These are phyloP conservation scores for Leccinum fallax DNA, from an alignment of 1,284 basidiomycete species.

Conservation along the genomic window DNA sequence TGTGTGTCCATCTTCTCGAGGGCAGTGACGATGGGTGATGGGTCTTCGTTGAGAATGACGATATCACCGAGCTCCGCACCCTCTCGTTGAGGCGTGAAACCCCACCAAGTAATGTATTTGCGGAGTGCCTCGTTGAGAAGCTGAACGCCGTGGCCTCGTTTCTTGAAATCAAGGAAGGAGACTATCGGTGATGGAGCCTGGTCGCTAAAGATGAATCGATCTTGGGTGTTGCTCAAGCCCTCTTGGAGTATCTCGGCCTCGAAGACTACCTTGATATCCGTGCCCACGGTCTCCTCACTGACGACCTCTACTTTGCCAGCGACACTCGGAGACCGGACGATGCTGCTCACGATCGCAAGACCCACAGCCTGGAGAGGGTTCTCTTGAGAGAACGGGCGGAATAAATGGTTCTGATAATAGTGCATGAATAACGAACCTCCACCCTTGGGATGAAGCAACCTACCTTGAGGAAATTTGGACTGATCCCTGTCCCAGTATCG, in stretches of 20 bases:
- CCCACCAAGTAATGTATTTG: conserved; percentile 78
- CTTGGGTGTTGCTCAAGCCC: conserved; percentile 41
- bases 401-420: conserved; percentile 78
- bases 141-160: conserved; percentile 65
- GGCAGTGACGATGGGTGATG: conserved; percentile 57
- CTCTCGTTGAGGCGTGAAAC: conserved; percentile 57
- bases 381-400: conserved; percentile 96
- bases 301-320: conserved; percentile 88
- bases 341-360: conserved; percentile 96
- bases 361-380: conserved; percentile 92
- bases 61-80: conserved; percentile 66
- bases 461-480: conserved; percentile 84
- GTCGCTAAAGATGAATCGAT: conserved; percentile 51
- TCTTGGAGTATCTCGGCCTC: conserved; percentile 66
- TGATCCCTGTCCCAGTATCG: conserved; percentile 94
- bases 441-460: conserved; percentile 3
- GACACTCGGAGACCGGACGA: conserved; percentile 84
- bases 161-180: conserved; percentile 76
- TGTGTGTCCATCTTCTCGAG: conserved; percentile 58
- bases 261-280: conserved; percentile 90
- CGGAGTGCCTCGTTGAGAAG: conserved; percentile 66
- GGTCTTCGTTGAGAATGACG: conserved; percentile 83
- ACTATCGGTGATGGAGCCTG: conserved; percentile 53
- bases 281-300: conserved; percentile 89
- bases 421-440: conserved; percentile 15